A percentile compares a stretch with the other conserved stretches of the same genome.
These are phyloP conservation scores for Daldinia vernicosa DNA, from an alignment of 495 filamentous ascomycete genomes.

Conservation along the genomic window DNA sequence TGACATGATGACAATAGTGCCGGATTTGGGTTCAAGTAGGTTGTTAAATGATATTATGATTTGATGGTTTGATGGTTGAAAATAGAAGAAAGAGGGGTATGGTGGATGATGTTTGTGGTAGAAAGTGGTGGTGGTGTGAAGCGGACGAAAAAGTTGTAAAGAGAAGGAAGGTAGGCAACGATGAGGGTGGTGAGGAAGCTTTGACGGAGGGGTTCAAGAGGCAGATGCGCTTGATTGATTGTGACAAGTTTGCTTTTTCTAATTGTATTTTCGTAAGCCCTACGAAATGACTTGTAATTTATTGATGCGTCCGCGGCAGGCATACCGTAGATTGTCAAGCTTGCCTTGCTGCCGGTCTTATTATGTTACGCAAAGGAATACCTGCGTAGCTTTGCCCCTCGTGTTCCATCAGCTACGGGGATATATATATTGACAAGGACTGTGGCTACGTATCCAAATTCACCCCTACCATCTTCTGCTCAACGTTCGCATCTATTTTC, in stretches of 20 bases:
- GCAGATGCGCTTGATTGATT: not conserved
- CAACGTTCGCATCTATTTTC: too few relatives aligned
- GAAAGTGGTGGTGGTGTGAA: not conserved
- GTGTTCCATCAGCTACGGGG: not conserved
- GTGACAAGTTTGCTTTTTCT: not conserved
- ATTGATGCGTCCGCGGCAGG: not conserved
- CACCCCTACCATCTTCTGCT: too few relatives aligned
- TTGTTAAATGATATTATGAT: not conserved
- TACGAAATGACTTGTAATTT: not conserved
- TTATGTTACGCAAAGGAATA: not conserved
- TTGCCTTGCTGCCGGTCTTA: not conserved
- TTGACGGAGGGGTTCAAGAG: not conserved
- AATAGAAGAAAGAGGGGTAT: not conserved
- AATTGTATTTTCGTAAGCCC: not conserved
- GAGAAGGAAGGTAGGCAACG: not conserved
- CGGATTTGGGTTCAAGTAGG: not conserved
- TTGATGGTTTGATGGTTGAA: not conserved
- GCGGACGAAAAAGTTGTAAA: not conserved
- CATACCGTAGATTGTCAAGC: not conserved
- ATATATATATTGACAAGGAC: too few relatives aligned
- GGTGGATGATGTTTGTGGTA: not conserved
- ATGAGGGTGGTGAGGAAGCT: not conserved
- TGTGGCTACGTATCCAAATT: too few relatives aligned
- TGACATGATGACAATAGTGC: slow-evolving; percentile 15
- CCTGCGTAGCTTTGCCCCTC: not conserved